Percentiles rank a stretch among this genome's conserved stretches.
phyloP scores from a whole-genome alignment of 352 stramenopile species.

The Pythium sukuiense region DNA sequence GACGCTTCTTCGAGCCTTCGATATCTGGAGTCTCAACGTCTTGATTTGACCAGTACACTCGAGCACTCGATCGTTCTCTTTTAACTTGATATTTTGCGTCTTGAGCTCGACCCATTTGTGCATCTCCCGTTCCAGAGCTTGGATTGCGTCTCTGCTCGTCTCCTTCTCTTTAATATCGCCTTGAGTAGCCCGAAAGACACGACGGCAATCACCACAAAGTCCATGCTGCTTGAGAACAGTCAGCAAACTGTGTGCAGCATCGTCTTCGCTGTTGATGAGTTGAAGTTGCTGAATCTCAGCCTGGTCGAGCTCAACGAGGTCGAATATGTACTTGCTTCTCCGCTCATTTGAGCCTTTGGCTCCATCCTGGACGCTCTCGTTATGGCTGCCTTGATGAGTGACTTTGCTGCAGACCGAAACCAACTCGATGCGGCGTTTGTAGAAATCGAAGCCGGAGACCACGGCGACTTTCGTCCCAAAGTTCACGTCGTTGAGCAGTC shows the following conservation, averaged over 20 bases:
- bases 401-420: slow-evolving; percentile 4
- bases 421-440: slow-evolving; percentile 7
- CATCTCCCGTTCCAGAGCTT: slow-evolving; percentile 23
- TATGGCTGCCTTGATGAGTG: background rate
- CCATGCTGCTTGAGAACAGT: slow-evolving; percentile 34
- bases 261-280: slow-evolving; percentile 14
- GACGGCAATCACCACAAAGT: slow-evolving; percentile 47
- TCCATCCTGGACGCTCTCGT: background rate
- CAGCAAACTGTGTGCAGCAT: slow-evolving; percentile 21
- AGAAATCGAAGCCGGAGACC: slow-evolving; percentile 8
- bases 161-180: slow-evolving; percentile 30
- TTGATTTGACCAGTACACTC: slow-evolving; percentile 35
- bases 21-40: slow-evolving; percentile 25
- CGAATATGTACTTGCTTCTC: slow-evolving; percentile 14
- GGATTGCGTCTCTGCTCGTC: slow-evolving; percentile 31
- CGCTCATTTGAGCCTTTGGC: slow-evolving; percentile 6
- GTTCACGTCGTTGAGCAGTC: slow-evolving; percentile 6
- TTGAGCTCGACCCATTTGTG: slow-evolving; percentile 31
- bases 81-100: slow-evolving; percentile 30
- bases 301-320: slow-evolving; percentile 26
- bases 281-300: slow-evolving; percentile 36
- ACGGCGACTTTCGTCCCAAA: slow-evolving; percentile 19
- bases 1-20: slow-evolving; percentile 30
- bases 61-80: slow-evolving; percentile 35
- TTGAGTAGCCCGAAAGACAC: slow-evolving; percentile 45